A percentile compares a stretch with the other conserved stretches of the same genome.
Evolutionary conservation across 768 basidiomycete species (phyloP).

Genomic region (Boletus rufocinnamomeus): DNA sequence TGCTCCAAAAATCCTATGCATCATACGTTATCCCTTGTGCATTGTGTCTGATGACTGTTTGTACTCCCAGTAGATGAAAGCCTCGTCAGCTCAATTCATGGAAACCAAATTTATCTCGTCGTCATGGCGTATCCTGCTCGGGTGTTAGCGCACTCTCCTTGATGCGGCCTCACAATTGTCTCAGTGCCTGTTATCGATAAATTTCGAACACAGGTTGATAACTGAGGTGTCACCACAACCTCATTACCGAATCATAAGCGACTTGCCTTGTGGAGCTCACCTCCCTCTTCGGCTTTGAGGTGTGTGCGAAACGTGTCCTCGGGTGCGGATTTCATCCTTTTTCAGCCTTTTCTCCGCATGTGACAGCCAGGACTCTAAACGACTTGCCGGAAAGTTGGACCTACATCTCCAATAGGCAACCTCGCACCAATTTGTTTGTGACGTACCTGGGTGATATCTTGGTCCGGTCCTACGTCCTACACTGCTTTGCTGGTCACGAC

Average conservation of each 20-base stretch:
- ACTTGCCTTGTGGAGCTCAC: background rate
- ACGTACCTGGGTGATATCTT: constrained; percentile 29
- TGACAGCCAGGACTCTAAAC: constrained; percentile 17
- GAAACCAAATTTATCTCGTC: constrained; percentile 20
- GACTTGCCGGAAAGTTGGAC: constrained; percentile 9
- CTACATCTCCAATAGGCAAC: constrained; percentile 16
- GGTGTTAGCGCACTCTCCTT: background rate
- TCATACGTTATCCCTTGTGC: background rate
- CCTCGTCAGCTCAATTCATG: background rate
- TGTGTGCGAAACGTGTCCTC: constrained; percentile 9
- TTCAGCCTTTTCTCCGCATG: constrained; percentile 16
- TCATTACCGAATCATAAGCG: background rate
- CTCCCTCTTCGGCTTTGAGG: background rate
- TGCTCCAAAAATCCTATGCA: background rate
- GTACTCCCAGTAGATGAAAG: background rate
- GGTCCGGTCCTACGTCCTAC: constrained; percentile 8
- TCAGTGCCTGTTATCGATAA: background rate
- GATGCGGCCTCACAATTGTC: background rate
- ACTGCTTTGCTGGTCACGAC: constrained; percentile 12
- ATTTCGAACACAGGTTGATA: background rate
- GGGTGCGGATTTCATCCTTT: constrained; percentile 12
- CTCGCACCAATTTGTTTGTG: constrained; percentile 13
- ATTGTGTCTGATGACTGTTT: background rate
- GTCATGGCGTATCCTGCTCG: constrained; percentile 15
- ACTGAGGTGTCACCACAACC: background rate